Evolutionary conservation across 345 rosid species (phyloP), one percentile per base, ranked within the genome.

Genomic region (Populus davidiana): DNA sequence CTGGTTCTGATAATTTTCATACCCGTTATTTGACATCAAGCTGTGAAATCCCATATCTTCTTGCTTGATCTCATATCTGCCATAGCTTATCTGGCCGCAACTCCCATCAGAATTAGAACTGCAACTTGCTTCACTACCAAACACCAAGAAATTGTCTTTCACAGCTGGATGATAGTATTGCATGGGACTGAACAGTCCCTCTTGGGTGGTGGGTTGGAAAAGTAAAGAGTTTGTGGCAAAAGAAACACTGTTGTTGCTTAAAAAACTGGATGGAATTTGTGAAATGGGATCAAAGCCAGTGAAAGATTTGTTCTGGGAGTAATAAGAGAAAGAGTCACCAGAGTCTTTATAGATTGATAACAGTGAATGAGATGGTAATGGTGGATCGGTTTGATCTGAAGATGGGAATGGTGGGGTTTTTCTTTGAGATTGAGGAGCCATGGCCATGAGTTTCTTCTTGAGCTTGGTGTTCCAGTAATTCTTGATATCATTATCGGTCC

Each of bases 381-480:
- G 78, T 8, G 82, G 80, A 10, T 41, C 44, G 63, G 74, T 52
- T 56, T 81, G 83, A 67, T 80, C 75, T 52, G 85, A 74, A 75
- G 83, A 76, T 56, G 88, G 76, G 68, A 87, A 80, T 76, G 88
- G 76, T 27, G 76, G 78, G 33, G 87, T 84, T 49, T 83, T 87
- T 86, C 85, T 88, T 71, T 86, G 86, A 52, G 80, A 36, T 8
- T 83, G 87, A 75, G 90, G 84, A 61, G 75, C 71, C 78, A 84
- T 77, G 39, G 81, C 88, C 85, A 91, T 82, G 75, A 91, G 87
- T 82, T 89, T 94, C 86, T 92, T 94, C 92, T 91, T 94, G 64
- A 94, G 96, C 88, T 94, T 94, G 43, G 97, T 94, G 87, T 92
- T 94, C 98, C 97, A 94, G 81, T 92, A 88, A 84, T 94, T 94